phyloP scores from a whole-genome alignment of 352 stramenopile genomes.

The Pythium volutum region DNA sequence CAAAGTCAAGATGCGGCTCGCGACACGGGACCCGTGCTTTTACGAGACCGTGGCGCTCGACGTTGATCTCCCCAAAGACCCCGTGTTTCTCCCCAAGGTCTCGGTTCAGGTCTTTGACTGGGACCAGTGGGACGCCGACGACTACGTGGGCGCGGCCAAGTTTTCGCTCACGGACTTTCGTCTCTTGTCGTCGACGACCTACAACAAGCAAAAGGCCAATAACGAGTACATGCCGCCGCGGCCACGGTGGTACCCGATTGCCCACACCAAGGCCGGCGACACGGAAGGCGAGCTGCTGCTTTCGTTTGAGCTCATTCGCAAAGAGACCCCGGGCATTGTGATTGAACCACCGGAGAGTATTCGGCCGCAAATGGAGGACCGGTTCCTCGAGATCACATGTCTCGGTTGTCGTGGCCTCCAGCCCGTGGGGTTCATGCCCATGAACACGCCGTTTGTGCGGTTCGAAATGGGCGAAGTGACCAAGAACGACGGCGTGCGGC shows the following conservation, averaged over 20 bases:
- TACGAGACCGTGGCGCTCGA: conserved; percentile 84
- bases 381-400: conserved; percentile 79
- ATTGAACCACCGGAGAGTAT: conserved; percentile 63
- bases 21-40: conserved; percentile 76
- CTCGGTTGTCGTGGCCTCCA: conserved; percentile 74
- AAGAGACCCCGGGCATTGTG: conserved; percentile 52
- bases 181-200: conserved; percentile 54
- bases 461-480: conserved; percentile 79
- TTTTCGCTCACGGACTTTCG: conserved; percentile 59
- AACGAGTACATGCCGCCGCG: conserved; percentile 52
- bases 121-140: conserved; percentile 68
- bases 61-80: conserved; percentile 67
- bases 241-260: conserved; percentile 75
- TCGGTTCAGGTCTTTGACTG: conserved; percentile 76
- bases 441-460: conserved; percentile 83
- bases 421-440: conserved; percentile 76
- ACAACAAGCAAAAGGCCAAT: conserved; percentile 45
- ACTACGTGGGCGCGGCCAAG: conserved; percentile 63
- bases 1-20: conserved; percentile 54
- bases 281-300: conserved; percentile 76
- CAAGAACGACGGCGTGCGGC: conserved; percentile 51
- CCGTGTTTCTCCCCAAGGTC: conserved; percentile 62
- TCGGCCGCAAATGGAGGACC: conserved; percentile 52
- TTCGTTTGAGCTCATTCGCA: conserved; percentile 74
- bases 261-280: conserved; percentile 50